Evolutionary conservation across 1,284 basidiomycete genomes (phyloP), one percentile per base, ranked within the genome.

Genomic region (Agroathelia rolfsii): DNA sequence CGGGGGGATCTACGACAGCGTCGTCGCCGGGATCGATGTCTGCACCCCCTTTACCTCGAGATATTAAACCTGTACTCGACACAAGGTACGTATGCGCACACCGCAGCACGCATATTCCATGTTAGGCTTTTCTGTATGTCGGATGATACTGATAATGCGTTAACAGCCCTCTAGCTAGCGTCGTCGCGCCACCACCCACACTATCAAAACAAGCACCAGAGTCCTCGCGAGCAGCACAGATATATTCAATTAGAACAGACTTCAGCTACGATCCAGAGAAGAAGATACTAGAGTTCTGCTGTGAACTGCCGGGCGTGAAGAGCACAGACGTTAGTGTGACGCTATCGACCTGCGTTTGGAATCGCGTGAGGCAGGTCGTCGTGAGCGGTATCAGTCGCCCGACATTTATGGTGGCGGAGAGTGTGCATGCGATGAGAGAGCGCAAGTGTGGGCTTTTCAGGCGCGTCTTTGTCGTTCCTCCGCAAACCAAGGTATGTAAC

Each of bases 231-330:
- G 8, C 23, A 11, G 21, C 19, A 9, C 26, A 27, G 10, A 28
- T 36, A 3, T 55, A 50, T 33, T 39, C 36, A 19, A 66, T 74
- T 39, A 64, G 72, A 42, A 56, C 69, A 22, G 76, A 78, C 52
- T 48, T 69, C n/a, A 59, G 68, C 46, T 72, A 64, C 49, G 59
- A 72, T 49, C 45, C 48, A 21, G 51, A 58, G 14, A 62, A 58
- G 26, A 59, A 59, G 44, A 42, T 61, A 30, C 49, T 79, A 43
- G 64, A 62, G 36, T 72, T 68, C 29, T 60, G 70, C 52, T 63
- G 78, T 50, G 76, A 80, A 52, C 54, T 78, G 16, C 78, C 77
- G 6, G 78, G 77, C 17, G 56, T 77, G 43, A 66, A 62, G 49
- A 65, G 60, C 39, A 43, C 51, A 33, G 69, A 76, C 44, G 42